Conservation (phyloP, 163 green algal species). For the Chlamydomonas reinhardtii region DNA sequence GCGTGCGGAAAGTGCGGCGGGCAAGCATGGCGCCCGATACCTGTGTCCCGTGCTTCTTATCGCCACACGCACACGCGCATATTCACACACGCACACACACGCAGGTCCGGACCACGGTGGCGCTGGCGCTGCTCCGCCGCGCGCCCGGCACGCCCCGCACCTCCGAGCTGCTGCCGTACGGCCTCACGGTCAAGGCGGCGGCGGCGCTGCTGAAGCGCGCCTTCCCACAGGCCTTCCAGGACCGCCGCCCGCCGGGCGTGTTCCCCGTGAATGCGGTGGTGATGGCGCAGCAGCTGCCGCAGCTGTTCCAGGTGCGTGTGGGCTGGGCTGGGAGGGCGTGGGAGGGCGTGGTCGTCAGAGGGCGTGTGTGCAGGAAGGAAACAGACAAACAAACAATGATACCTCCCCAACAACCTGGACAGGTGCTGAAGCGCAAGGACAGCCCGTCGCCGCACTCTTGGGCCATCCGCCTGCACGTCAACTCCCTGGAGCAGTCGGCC, state of each 20-base stretch:
- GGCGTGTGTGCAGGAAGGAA: too few relatives aligned
- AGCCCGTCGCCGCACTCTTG: background rate
- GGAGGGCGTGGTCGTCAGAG: too few relatives aligned
- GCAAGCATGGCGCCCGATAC: too few relatives aligned
- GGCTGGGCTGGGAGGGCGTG: too few relatives aligned
- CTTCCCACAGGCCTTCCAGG: background rate
- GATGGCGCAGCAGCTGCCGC: conserved; percentile 14
- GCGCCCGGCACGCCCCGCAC: too few relatives aligned
- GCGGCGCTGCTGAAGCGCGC: background rate
- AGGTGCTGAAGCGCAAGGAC: too few relatives aligned
- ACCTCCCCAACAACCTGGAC: too few relatives aligned
- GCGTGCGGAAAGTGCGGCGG: too few relatives aligned
- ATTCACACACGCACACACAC: background rate
- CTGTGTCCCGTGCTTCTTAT: too few relatives aligned
- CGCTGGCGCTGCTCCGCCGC: background rate
- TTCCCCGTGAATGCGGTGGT: conserved; percentile 7
- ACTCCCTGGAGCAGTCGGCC: conserved; percentile 9
- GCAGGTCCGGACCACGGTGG: background rate
- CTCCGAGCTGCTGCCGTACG: background rate
- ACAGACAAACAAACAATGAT: too few relatives aligned
- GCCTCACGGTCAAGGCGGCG: background rate
- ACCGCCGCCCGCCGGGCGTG: background rate
- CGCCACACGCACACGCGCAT: too few relatives aligned
- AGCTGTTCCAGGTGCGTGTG: background rate
- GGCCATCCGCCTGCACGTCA: conserved; percentile 14